Conservation (phyloP, 2,329 filamentous ascomycete species). For the Ophiostoma himal-ulmi region DNA sequence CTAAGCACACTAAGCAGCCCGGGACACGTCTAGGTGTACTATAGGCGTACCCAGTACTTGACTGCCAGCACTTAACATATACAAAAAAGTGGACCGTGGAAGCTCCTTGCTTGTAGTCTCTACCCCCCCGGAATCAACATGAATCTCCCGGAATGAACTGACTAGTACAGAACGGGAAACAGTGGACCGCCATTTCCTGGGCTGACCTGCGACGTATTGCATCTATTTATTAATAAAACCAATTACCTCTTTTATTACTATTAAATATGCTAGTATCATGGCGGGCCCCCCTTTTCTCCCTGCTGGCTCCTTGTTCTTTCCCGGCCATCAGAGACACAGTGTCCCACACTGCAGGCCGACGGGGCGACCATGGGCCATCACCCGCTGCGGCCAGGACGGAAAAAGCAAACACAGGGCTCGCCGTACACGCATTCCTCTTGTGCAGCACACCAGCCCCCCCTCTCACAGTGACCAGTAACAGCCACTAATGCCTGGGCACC, state of each 20-base stretch:
- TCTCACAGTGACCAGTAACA: not conserved
- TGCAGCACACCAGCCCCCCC: conserved; percentile 1
- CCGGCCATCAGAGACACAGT: conserved; percentile 1
- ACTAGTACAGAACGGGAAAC: conserved; percentile 23
- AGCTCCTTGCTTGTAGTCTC: conserved; percentile 19
- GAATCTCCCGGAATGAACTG: conserved; percentile 27
- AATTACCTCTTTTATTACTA: not conserved
- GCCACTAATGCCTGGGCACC: conserved; percentile 5
- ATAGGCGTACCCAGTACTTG: not conserved
- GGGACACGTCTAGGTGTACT: conserved; percentile 4
- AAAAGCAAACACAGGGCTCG: conserved; percentile 4
- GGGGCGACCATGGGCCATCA: not conserved
- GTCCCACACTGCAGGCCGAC: not conserved
- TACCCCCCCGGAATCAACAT: conserved; percentile 24
- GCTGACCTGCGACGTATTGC: conserved; percentile 18
- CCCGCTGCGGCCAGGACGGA: not conserved
- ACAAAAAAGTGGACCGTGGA: not conserved
- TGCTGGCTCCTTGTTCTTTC: not conserved
- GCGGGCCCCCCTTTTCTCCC: not conserved
- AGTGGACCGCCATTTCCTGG: conserved; percentile 22
- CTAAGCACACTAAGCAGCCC: not conserved
- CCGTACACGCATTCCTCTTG: not conserved
- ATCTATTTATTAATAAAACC: conserved; percentile 6
- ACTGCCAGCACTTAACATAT: not conserved
- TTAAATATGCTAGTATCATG: not conserved